Conservation (phyloP, 139 green algal species). For the Micromonas pusilla region DNA sequence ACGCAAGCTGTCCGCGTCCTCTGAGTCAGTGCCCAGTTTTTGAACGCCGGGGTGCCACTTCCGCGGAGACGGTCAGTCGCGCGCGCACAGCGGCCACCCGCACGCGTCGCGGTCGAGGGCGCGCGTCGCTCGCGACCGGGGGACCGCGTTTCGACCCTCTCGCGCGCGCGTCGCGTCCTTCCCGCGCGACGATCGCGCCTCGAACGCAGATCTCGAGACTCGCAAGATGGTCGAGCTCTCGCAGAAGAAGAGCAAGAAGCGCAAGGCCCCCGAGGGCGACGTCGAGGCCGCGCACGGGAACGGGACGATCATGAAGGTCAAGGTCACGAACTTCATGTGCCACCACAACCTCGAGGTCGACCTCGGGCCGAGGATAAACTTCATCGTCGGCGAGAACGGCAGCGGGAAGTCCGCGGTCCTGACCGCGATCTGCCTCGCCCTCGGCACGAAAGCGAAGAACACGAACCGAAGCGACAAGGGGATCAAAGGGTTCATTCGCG, state of each 20-base stretch:
- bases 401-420: slow-evolving; percentile 45
- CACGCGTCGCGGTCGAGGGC: too few species aligned
- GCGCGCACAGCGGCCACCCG: too few species aligned
- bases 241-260: background rate
- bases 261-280: background rate
- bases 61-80: too few species aligned
- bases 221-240: too few species aligned
- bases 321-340: slow-evolving; percentile 47
- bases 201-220: too few species aligned
- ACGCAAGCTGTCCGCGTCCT: too few species aligned
- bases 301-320: slow-evolving; percentile 29
- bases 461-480: slow-evolving; percentile 32
- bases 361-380: slow-evolving; percentile 43
- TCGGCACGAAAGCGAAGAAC: slow-evolving; percentile 32
- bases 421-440: slow-evolving; percentile 34
- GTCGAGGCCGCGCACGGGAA: background rate
- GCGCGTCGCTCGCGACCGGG: too few species aligned
- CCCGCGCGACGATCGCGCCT: too few species aligned
- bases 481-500: slow-evolving; percentile 13
- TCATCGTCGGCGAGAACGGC: slow-evolving; percentile 47
- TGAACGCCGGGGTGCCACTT: too few species aligned
- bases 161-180: too few species aligned
- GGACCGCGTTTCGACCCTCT: too few species aligned
- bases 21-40: too few species aligned
- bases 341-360: slow-evolving; percentile 39